These are phyloP conservation scores for Acacia concinna DNA, from an alignment of 331 rosid genomes.

Conservation along the genomic window DNA sequence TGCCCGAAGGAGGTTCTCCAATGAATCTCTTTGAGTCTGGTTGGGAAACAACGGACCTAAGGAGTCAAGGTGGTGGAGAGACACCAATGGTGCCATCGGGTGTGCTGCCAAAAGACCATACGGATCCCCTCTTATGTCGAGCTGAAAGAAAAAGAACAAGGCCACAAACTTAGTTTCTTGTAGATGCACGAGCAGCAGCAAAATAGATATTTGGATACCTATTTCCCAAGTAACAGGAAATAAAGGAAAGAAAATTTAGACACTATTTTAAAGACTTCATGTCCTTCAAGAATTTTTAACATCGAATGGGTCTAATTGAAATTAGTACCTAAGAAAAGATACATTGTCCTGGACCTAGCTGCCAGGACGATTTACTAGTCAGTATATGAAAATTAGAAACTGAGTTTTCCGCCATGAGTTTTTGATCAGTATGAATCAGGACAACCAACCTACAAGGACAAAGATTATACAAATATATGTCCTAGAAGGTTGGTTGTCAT, in stretches of 20 bases:
- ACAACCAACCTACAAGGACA: background rate
- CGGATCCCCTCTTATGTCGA: constrained; percentile 72
- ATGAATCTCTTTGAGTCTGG: constrained; percentile 45
- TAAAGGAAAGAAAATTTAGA: background rate
- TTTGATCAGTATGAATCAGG: background rate
- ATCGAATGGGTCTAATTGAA: background rate
- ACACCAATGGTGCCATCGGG: constrained; percentile 77
- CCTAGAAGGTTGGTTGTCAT: too few relatives aligned
- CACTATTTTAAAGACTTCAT: background rate
- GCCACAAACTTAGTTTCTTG: constrained; percentile 7
- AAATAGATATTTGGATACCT: background rate
- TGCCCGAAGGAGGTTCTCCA: constrained; percentile 55
- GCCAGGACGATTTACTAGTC: background rate
- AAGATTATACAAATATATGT: too few relatives aligned
- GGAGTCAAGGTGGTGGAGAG: constrained; percentile 83
- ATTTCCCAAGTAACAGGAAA: background rate
- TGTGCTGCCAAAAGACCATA: constrained; percentile 87
- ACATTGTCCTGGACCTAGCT: background rate
- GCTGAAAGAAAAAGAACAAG: constrained; percentile 43
- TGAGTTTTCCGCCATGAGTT: background rate
- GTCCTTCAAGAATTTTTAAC: background rate
- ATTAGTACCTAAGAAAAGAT: background rate
- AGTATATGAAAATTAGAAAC: background rate
- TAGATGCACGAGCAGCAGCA: background rate
- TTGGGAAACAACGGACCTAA: constrained; percentile 61